Percentiles rank a stretch among this genome's conserved stretches.
These are phyloP conservation scores for Blastomyces parvus DNA, from an alignment of 2,329 filamentous ascomycete species.

Conservation along the genomic window DNA sequence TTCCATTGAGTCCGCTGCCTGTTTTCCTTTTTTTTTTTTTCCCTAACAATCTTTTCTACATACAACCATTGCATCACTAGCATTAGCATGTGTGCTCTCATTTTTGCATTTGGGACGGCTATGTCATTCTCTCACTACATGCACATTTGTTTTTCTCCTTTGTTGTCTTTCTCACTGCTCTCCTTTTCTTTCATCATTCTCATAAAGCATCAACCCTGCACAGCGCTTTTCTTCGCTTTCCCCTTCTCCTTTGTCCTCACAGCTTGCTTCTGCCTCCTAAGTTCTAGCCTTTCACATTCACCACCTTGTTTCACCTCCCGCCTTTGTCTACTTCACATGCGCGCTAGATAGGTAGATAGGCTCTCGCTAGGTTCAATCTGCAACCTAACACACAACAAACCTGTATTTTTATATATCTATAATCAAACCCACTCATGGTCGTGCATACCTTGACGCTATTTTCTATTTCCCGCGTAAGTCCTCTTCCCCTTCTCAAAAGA, in stretches of 20 bases:
- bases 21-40: neutral
- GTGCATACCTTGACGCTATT: neutral
- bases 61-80: neutral
- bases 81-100: neutral
- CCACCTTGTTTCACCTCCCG: neutral
- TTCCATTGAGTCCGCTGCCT: neutral
- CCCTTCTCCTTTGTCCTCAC: neutral
- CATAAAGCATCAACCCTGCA: neutral
- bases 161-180: neutral
- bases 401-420: neutral
- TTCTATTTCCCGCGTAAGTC: neutral
- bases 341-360: neutral
- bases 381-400: neutral
- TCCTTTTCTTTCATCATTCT: neutral
- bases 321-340: neutral
- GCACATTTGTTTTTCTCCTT: neutral
- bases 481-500: too few species aligned
- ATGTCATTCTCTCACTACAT: neutral
- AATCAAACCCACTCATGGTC: neutral
- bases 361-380: neutral
- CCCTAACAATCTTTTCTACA: neutral
- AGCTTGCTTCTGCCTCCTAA: neutral
- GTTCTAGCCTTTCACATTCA: neutral
- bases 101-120: neutral
- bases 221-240: neutral